Percentiles rank a stretch among this genome's conserved stretches.
phyloP scores from a whole-genome alignment of 177 flowering plant species.

The Vitis hybrid region DNA sequence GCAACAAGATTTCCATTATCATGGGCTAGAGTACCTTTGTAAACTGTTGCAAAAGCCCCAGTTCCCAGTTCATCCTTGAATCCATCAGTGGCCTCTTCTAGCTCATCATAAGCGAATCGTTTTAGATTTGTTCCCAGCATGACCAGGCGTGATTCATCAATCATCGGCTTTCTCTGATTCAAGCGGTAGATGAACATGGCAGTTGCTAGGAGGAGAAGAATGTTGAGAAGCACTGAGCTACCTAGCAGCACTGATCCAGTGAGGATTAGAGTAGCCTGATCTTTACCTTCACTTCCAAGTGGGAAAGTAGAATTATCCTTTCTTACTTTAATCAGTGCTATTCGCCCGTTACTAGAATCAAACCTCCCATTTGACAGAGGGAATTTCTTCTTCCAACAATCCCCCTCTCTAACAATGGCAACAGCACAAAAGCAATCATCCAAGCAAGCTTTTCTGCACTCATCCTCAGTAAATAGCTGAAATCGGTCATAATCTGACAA shows the following conservation, averaged over 20 bases:
- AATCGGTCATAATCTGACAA: constrained; percentile 13
- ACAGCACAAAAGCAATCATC: constrained; percentile 37
- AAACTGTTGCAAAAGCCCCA: constrained; percentile 45
- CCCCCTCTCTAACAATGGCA: constrained; percentile 12
- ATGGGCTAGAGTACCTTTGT: constrained; percentile 30
- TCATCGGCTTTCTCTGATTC: not conserved
- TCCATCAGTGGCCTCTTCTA: constrained; percentile 30
- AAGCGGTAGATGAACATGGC: constrained; percentile 2
- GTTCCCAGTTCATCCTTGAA: constrained; percentile 39
- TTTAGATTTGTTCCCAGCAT: constrained; percentile 14
- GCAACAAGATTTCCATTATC: constrained; percentile 20
- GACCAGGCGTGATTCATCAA: too few relatives aligned
- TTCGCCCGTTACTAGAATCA: not conserved
- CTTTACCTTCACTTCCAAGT: not conserved
- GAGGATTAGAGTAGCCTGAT: constrained; percentile 15
- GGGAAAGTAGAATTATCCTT: not conserved
- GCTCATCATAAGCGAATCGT: constrained; percentile 26
- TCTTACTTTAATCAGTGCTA: constrained; percentile 23
- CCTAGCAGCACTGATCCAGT: constrained; percentile 30
- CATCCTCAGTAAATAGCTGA: constrained; percentile 3
- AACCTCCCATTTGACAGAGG: constrained; percentile 33
- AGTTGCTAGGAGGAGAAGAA: constrained; percentile 12
- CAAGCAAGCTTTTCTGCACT: constrained; percentile 32
- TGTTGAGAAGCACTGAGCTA: constrained; percentile 35
- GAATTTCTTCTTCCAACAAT: constrained; percentile 39